A percentile compares a stretch with the other conserved stretches of the same genome.
phyloP scores from a whole-genome alignment of 345 rosid species.

The Eucalyptus decipiens region DNA sequence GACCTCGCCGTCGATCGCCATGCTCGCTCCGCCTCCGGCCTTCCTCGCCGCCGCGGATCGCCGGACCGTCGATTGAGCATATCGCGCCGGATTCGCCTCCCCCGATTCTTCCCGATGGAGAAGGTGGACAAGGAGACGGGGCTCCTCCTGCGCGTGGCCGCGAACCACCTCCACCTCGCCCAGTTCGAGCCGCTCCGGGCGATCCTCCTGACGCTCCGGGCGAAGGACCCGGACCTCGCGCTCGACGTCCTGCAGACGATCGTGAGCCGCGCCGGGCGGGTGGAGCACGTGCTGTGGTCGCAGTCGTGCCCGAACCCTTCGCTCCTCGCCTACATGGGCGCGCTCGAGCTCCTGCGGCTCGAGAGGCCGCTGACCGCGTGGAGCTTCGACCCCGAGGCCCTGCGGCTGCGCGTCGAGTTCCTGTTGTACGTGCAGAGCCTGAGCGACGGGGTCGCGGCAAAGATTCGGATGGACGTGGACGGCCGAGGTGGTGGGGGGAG shows the following conservation, averaged over 20 bases:
- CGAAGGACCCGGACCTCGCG: conserved; percentile 60
- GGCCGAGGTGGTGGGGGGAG: conserved; percentile 12
- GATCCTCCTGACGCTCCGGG: conserved; percentile 56
- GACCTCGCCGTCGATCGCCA: neutral
- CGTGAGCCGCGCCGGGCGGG: conserved; percentile 63
- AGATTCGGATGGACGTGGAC: conserved; percentile 14
- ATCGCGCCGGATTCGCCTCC: neutral
- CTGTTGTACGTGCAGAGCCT: conserved; percentile 55
- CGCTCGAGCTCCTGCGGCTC: conserved; percentile 58
- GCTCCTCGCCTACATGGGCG: conserved; percentile 55
- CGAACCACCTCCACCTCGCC: conserved; percentile 80
- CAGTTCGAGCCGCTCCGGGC: conserved; percentile 95
- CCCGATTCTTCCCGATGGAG: neutral
- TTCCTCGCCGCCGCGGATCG: neutral
- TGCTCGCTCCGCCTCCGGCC: neutral
- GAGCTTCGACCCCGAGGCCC: conserved; percentile 57
- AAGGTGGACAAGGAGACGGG: conserved; percentile 66
- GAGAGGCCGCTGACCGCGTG: conserved; percentile 47
- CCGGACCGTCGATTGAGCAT: neutral
- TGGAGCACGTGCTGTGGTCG: conserved; percentile 67
- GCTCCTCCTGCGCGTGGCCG: conserved; percentile 73
- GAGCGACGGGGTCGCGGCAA: conserved; percentile 30
- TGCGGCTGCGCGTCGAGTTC: conserved; percentile 72
- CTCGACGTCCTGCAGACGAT: conserved; percentile 61
- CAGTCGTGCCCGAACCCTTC: conserved; percentile 69